phyloP scores from a whole-genome alignment of 768 basidiomycete species.

The Termitomyces sp. region DNA sequence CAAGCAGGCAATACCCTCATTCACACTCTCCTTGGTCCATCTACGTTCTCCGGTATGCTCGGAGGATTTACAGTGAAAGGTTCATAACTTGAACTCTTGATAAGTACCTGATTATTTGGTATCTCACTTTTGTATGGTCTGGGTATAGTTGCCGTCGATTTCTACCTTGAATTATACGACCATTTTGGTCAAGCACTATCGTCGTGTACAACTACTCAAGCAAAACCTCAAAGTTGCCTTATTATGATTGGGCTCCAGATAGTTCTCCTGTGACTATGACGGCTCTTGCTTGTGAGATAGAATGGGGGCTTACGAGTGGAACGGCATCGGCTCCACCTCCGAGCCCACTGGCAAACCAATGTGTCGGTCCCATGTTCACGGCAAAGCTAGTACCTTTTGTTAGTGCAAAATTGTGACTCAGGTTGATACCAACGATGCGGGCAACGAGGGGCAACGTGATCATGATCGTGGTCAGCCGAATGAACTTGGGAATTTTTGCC shows the following conservation, averaged over 20 bases:
- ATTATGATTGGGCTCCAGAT: conserved; percentile 37
- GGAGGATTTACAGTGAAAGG: conserved; percentile 28
- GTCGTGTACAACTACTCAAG: conserved; percentile 26
- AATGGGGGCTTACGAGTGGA: conserved; percentile 28
- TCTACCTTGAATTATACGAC: conserved; percentile 33
- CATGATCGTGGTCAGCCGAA: conserved; percentile 6
- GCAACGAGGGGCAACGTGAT: conserved; percentile 5
- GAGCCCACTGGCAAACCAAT: conserved; percentile 31
- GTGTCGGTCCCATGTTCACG: conserved; percentile 26
- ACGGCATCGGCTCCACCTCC: conserved; percentile 33
- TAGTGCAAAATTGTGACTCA: conserved; percentile 34
- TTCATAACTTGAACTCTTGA: conserved; percentile 10
- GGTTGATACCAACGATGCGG: conserved; percentile 36
- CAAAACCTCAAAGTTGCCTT: conserved; percentile 26
- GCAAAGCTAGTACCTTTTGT: conserved; percentile 38
- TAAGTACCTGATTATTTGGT: not conserved
- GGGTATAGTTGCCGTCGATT: conserved; percentile 29
- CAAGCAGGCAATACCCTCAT: conserved; percentile 26
- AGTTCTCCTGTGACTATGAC: conserved; percentile 37
- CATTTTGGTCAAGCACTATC: conserved; percentile 27
- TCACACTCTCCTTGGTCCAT: conserved; percentile 36
- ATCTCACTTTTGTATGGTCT: not conserved
- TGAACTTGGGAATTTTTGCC: not conserved
- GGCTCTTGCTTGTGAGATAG: conserved; percentile 33
- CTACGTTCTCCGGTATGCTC: conserved; percentile 30